A percentile compares a stretch with the other conserved stretches of the same genome.
These are phyloP conservation scores for Theileria luwenshuni DNA, from an alignment of 169 alveolate species.

Conservation along the genomic window DNA sequence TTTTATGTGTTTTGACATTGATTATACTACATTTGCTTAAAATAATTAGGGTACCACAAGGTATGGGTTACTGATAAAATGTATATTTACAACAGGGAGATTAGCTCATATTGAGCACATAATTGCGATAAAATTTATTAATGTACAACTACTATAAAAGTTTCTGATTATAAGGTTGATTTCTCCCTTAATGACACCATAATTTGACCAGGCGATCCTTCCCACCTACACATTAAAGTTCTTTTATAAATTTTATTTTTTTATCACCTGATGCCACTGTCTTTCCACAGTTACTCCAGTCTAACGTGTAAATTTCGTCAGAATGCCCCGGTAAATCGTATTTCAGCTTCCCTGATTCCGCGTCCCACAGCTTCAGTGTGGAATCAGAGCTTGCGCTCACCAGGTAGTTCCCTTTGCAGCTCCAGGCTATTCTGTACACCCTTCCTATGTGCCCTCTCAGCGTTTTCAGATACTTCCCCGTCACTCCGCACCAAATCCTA, in stretches of 20 bases:
- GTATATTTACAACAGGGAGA: slow-evolving; percentile 8
- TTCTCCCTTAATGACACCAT: slow-evolving; percentile 59
- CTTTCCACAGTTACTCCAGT: slow-evolving; percentile 97
- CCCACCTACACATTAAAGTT: slow-evolving; percentile 53
- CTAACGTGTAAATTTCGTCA: slow-evolving; percentile 97
- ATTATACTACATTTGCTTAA: not conserved
- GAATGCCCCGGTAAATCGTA: slow-evolving; percentile 98
- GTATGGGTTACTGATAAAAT: too few species aligned
- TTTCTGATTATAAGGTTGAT: not conserved
- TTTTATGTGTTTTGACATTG: not conserved
- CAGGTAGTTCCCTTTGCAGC: slow-evolving; percentile 93
- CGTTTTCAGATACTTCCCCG: slow-evolving; percentile 90
- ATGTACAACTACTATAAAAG: not conserved
- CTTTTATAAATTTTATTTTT: not conserved
- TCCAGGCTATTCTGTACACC: slow-evolving; percentile 96
- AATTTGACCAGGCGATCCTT: slow-evolving; percentile 61
- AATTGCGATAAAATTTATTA: slow-evolving; percentile 22
- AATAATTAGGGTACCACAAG: not conserved
- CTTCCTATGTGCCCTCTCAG: slow-evolving; percentile 98
- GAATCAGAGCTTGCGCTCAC: slow-evolving; percentile 94
- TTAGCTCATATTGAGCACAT: not conserved
- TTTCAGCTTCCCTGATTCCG: slow-evolving; percentile 88
- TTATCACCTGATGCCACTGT: slow-evolving; percentile 94
- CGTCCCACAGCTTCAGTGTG: slow-evolving; percentile 94
- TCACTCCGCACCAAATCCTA: slow-evolving; percentile 86